phyloP scores from a whole-genome alignment of 352 stramenopile genomes.

The Globisporangium irregulare region DNA sequence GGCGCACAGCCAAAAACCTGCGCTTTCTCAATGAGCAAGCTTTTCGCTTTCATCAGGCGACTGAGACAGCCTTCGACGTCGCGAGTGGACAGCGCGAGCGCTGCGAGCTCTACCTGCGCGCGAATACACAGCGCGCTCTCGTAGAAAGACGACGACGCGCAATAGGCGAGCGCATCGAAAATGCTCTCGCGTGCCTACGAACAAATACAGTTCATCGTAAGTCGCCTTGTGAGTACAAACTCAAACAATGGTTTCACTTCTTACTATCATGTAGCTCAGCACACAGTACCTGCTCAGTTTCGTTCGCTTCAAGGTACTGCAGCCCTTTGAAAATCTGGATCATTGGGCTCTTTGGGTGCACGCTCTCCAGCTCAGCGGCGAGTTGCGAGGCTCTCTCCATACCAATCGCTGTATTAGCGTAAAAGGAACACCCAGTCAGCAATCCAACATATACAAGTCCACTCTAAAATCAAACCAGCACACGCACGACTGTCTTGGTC shows the following conservation, averaged over 20 bases:
- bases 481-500: constrained; percentile 67
- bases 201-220: neutral
- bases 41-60: constrained; percentile 41
- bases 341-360: constrained; percentile 50
- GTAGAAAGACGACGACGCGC: constrained; percentile 62
- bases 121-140: constrained; percentile 59
- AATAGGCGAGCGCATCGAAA: constrained; percentile 56
- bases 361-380: constrained; percentile 21
- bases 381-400: constrained; percentile 28
- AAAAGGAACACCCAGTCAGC: neutral
- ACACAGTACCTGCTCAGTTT: constrained; percentile 27
- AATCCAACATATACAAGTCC: neutral
- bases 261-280: no score
- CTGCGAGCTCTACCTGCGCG: constrained; percentile 51
- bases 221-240: no score
- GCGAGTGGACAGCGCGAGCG: constrained; percentile 32
- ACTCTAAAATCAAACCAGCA: neutral
- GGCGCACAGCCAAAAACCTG: constrained; percentile 30
- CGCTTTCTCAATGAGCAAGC: constrained; percentile 43
- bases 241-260: no score
- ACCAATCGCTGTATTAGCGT: constrained; percentile 29
- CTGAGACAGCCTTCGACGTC: constrained; percentile 65
- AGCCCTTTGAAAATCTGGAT: constrained; percentile 42
- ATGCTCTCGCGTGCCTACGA: constrained; percentile 42
- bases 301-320: constrained; percentile 22